These are phyloP conservation scores for Nakataea oryzae DNA, from an alignment of 2,329 filamentous ascomycete species.

Conservation along the genomic window DNA sequence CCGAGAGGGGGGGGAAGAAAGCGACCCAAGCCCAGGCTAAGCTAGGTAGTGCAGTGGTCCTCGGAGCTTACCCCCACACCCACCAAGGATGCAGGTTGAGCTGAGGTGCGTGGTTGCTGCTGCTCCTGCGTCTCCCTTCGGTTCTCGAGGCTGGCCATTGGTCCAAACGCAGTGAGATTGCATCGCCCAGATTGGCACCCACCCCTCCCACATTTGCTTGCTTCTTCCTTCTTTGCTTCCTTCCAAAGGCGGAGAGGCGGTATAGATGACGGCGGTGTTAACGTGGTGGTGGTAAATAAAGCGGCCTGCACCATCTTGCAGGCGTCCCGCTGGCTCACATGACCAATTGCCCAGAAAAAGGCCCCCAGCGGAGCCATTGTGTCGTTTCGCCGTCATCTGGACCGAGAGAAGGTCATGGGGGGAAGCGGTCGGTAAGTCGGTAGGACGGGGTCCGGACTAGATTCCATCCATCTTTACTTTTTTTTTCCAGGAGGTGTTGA, in stretches of 20 bases:
- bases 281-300: not conserved
- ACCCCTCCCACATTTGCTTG: not conserved
- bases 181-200: not conserved
- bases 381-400: not conserved
- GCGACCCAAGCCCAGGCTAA: not conserved
- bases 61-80: not conserved
- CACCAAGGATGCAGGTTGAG: not conserved
- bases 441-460: not conserved
- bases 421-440: no score
- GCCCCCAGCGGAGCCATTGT: not conserved
- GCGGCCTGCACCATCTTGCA: not conserved
- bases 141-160: not conserved
- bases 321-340: not conserved
- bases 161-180: not conserved
- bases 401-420: no score
- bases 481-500: no score
- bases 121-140: no score
- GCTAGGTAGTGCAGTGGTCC: not conserved
- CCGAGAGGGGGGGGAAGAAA: not conserved
- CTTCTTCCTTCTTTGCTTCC: not conserved
- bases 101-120: not conserved
- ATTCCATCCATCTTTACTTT: not conserved
- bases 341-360: not conserved
- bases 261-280: not conserved
- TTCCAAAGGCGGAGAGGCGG: not conserved